phyloP scores from a whole-genome alignment of 257 asterid genomes.

The Scutellaria galericulata region DNA sequence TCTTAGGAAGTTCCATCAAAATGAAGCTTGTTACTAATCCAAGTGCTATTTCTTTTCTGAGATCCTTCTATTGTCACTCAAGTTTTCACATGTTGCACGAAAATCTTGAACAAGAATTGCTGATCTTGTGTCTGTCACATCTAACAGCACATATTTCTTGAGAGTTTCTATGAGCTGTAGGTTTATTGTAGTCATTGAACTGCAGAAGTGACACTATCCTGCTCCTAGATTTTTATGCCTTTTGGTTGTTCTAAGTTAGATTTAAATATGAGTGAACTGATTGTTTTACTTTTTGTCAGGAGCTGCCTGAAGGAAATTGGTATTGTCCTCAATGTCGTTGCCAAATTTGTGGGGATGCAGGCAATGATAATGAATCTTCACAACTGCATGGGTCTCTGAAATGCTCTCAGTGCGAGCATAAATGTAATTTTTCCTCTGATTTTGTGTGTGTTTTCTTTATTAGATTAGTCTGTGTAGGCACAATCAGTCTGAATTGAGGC shows the following conservation, averaged over 20 bases:
- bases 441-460: conserved; percentile 20
- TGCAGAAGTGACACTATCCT: no score
- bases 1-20: neutral
- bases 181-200: conserved; percentile 14
- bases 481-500: conserved; percentile 24
- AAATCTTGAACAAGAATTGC: conserved; percentile 18
- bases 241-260: conserved; percentile 27
- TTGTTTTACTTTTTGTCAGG: conserved; percentile 54
- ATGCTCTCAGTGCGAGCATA: conserved; percentile 86
- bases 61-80: neutral
- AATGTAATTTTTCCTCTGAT: conserved; percentile 56
- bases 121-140: conserved; percentile 15
- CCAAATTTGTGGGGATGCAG: conserved; percentile 78
- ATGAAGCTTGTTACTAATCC: neutral
- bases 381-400: conserved; percentile 53
- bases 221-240: conserved; percentile 19
- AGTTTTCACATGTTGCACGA: conserved; percentile 2
- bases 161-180: conserved; percentile 15
- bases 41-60: conserved; percentile 3
- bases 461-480: conserved; percentile 25
- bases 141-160: conserved; percentile 15
- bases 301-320: conserved; percentile 97
- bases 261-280: conserved; percentile 28
- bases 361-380: conserved; percentile 54
- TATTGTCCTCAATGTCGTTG: conserved; percentile 96